Evolutionary conservation across 805 yeast genomes (phyloP).

Genomic region (Yamadazyma tumulicola): DNA sequence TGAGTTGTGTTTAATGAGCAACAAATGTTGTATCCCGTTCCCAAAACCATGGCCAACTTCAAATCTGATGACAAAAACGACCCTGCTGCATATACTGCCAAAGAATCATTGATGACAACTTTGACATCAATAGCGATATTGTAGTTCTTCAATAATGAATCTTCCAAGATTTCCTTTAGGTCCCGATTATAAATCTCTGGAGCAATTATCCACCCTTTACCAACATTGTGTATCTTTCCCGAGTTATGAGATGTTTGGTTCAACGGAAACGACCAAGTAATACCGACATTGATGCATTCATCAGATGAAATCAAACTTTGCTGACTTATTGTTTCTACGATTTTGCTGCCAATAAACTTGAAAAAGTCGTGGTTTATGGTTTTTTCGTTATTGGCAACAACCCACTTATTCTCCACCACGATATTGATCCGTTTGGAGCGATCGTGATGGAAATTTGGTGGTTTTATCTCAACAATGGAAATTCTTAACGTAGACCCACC

Average conservation of each 20-base stretch:
- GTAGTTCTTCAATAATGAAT: slow-evolving; percentile 20
- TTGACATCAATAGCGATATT: slow-evolving; percentile 34
- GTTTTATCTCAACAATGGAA: slow-evolving; percentile 31
- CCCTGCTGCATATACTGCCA: slow-evolving; percentile 62
- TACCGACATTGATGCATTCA: slow-evolving; percentile 12
- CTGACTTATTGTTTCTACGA: slow-evolving; percentile 13
- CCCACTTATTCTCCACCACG: slow-evolving; percentile 35
- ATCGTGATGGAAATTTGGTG: slow-evolving; percentile 8
- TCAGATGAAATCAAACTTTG: slow-evolving; percentile 10
- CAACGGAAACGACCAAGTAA: slow-evolving; percentile 39
- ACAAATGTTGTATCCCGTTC: slow-evolving; percentile 66
- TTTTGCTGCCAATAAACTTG: slow-evolving; percentile 35
- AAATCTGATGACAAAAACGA: slow-evolving; percentile 31
- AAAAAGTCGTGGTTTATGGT: slow-evolving; percentile 41
- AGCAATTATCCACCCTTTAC: slow-evolving; percentile 56
- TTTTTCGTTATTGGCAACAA: slow-evolving; percentile 36
- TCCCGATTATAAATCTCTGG: slow-evolving; percentile 41
- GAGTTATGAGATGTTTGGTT: slow-evolving; percentile 37
- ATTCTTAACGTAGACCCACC: slow-evolving; percentile 56
- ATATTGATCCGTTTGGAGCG: slow-evolving; percentile 23
- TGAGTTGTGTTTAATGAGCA: slow-evolving; percentile 27
- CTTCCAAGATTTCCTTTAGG: slow-evolving; percentile 40
- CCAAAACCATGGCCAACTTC: slow-evolving; percentile 56
- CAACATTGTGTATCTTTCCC: slow-evolving; percentile 48
- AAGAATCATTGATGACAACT: slow-evolving; percentile 58